Evolutionary conservation across 768 basidiomycete genomes (phyloP), one percentile per base, ranked within the genome.

Genomic region (Mycena rebaudengoi): DNA sequence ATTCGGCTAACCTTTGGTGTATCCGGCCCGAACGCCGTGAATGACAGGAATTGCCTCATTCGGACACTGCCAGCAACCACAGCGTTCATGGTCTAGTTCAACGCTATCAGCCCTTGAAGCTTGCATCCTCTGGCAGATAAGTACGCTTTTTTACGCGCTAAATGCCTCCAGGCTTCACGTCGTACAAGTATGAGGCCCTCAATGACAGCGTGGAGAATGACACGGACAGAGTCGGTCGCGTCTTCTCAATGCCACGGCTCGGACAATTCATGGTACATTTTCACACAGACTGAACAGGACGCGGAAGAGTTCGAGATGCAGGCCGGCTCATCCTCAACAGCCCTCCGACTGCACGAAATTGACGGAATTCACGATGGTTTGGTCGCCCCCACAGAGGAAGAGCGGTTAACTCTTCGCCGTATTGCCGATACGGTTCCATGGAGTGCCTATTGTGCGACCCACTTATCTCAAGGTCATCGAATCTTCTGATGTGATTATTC

Each of bases 361-460:
- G 73, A 75, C 51, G 70, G 66, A 14, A 74, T 80, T 50, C 79
- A 83, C 60, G 86, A 86, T 45, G 87, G 85, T 21, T 79, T 90
- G 54, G 83, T 83, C 67, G 87, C 88, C 68, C 90, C 90, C 3
- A 87, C 87, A 0, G 85, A 85, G 25, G 85, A 90, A 70, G 90
- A 91, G 75, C 71, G 79, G 28, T 68, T 61, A 5, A 88, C 86
- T 11, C 78, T 91, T 30, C 82, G 88, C 26, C 84, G 89, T 44
- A 86, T 91, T 8, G 72, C 89, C 12, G 90, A 91, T 61, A 43
- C 70, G 16, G 70, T 89, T 46, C 88, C 88, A 1, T 88, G 87
- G 87, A 76, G 75, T 39, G 85, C 87, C 16, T 87, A 85, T 71
- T 20, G 35, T 48, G 16, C 40, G 59, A 46, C 51, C 26, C 28